phyloP scores from a whole-genome alignment of 2,329 filamentous ascomycete species.

The Colletotrichum destructivum region DNA sequence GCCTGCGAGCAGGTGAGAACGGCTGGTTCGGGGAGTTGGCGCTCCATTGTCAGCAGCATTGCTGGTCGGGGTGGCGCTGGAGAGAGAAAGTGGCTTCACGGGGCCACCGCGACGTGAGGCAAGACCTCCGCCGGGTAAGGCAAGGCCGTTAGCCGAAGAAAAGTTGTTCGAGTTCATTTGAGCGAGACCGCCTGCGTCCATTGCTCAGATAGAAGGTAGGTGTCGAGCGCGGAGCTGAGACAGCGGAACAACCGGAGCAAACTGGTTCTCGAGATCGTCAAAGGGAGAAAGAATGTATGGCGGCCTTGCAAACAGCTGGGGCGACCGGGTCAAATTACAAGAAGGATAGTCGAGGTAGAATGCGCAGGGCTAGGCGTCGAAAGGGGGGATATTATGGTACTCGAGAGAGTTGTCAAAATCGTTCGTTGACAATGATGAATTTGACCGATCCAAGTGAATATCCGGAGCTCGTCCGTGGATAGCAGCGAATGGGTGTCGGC shows the following conservation, averaged over 20 bases:
- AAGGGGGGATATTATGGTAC: constrained; percentile 44
- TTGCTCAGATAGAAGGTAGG: constrained; percentile 59
- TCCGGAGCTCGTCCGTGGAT: constrained; percentile 33
- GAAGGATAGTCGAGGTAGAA: constrained; percentile 35
- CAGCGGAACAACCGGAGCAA: constrained; percentile 25
- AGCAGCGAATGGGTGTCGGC: constrained; percentile 14
- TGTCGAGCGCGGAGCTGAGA: constrained; percentile 25
- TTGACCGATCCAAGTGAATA: constrained; percentile 28
- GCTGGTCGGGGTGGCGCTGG: constrained; percentile 77
- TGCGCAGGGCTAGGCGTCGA: constrained; percentile 31
- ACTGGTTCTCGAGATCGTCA: constrained; percentile 33
- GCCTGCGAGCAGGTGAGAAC: constrained; percentile 93
- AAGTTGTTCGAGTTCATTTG: constrained; percentile 96
- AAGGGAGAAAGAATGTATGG: constrained; percentile 36
- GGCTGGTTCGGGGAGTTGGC: constrained; percentile 91
- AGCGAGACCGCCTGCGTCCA: constrained; percentile 99
- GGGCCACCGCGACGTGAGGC: constrained; percentile 88
- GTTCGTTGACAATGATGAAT: constrained; percentile 23
- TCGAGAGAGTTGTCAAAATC: constrained; percentile 16
- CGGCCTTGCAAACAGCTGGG: constrained; percentile 35
- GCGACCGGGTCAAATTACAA: constrained; percentile 44
- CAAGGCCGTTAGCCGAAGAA: constrained; percentile 78
- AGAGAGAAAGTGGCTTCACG: constrained; percentile 91
- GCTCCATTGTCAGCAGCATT: constrained; percentile 77
- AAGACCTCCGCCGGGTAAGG: constrained; percentile 84